A percentile compares a stretch with the other conserved stretches of the same genome.
phyloP scores from a whole-genome alignment of 306 rosid species.

The Malus asiatica region DNA sequence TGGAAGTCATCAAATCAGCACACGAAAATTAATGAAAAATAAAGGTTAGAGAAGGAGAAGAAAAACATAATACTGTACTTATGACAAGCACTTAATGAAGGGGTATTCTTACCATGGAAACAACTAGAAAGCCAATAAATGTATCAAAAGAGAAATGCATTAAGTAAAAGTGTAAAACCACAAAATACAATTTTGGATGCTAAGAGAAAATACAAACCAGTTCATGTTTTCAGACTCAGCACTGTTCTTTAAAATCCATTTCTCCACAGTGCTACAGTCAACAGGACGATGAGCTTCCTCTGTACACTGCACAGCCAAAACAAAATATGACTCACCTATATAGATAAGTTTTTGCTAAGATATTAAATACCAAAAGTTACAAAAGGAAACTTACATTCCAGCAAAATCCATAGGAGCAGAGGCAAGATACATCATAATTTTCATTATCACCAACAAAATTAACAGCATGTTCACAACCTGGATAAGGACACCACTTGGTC shows the following conservation, averaged over 20 bases:
- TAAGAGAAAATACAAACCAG: constrained; percentile 33
- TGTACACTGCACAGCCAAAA: constrained; percentile 44
- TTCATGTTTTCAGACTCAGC: constrained; percentile 96
- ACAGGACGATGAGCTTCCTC: constrained; percentile 98
- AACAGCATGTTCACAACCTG: constrained; percentile 83
- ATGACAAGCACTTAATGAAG: not conserved
- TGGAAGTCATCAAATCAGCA: not conserved
- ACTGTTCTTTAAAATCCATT: constrained; percentile 90
- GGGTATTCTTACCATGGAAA: not conserved
- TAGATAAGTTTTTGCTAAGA: not conserved
- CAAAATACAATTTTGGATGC: not conserved
- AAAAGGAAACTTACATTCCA: constrained; percentile 53
- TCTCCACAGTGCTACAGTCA: constrained; percentile 79
- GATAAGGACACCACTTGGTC: constrained; percentile 95
- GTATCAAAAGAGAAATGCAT: not conserved
- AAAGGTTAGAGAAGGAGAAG: not conserved
- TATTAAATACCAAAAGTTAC: not conserved
- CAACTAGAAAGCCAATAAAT: not conserved
- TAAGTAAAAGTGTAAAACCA: not conserved
- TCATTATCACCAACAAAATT: constrained; percentile 71
- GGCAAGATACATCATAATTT: constrained; percentile 84
- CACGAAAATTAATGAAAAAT: not conserved
- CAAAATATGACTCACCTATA: not conserved
- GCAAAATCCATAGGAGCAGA: constrained; percentile 78
- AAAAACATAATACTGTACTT: not conserved